These are phyloP conservation scores for Fistulifera solaris DNA, from an alignment of 108 stramenopile genomes.

Conservation along the genomic window DNA sequence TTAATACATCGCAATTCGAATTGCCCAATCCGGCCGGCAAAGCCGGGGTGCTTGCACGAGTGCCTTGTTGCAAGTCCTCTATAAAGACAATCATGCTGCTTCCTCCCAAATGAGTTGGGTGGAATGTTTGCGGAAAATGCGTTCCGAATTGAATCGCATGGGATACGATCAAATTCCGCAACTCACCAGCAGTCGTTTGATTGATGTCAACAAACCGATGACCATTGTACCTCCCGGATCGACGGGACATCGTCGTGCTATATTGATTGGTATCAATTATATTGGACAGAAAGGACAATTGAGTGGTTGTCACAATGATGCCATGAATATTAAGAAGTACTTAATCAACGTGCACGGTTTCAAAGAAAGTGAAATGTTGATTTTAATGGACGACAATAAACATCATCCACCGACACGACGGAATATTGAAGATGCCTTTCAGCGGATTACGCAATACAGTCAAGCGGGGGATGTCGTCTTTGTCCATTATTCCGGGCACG, in stretches of 20 bases:
- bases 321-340: slow-evolving; percentile 76
- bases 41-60: slow-evolving; percentile 88
- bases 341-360: slow-evolving; percentile 74
- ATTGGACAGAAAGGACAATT: slow-evolving; percentile 75
- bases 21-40: slow-evolving; percentile 65
- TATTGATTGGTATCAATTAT: slow-evolving; percentile 91
- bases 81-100: slow-evolving; percentile 38
- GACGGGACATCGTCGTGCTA: slow-evolving; percentile 48
- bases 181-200: slow-evolving; percentile 56
- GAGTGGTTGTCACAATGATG: slow-evolving; percentile 83
- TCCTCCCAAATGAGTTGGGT: slow-evolving; percentile 54
- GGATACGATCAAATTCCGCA: slow-evolving; percentile 71
- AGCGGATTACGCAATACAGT: slow-evolving; percentile 65
- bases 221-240: slow-evolving; percentile 29
- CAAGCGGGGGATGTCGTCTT: slow-evolving; percentile 72
- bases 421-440: slow-evolving; percentile 71
- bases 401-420: slow-evolving; percentile 51
- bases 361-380: slow-evolving; percentile 56
- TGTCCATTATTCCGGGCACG: slow-evolving; percentile 78
- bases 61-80: slow-evolving; percentile 61
- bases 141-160: slow-evolving; percentile 35
- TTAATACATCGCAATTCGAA: slow-evolving; percentile 51
- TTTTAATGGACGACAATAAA: slow-evolving; percentile 86
- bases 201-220: slow-evolving; percentile 23
- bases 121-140: slow-evolving; percentile 55